Evolutionary conservation across 2,329 filamentous ascomycete genomes (phyloP), one percentile per base, ranked within the genome.

Genomic region (Coleophoma cylindrospora): DNA sequence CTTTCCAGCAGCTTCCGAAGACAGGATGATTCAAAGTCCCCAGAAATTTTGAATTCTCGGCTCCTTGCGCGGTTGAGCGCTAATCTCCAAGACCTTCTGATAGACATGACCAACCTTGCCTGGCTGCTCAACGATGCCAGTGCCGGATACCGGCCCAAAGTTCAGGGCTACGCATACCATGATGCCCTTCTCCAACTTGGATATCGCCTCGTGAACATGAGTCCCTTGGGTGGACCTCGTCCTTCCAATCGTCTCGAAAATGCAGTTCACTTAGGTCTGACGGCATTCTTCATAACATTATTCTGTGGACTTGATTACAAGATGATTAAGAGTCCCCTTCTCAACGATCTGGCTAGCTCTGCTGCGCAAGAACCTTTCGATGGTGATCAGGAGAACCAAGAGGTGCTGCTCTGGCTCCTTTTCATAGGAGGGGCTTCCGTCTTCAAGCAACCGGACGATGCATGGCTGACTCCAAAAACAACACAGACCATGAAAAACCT

Each of bases 271-370:
- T 46, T 65, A 4, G 64, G 60, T 10, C 55, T 67, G 3, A 41
- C 54, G 3, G 58, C 60, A 13, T 62, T 65, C 34, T 49, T 67
- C 41, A 54, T 50, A 9, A 58, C 59, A 10, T 64, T 65, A n/a
- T 27, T 51, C 40, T 27, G 22, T 10, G 47, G 49, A 15, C 36
- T 50, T 38, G 43, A 40, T 37, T n/a, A 45, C 10, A 51, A 38
- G 41, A 21, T 45, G 9, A 4, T 36, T 9, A 32, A 56, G 14
- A 36, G 54, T n/a, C 43, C 48, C 11, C 44, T 60, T 10, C 50
- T 63, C 10, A 47, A 34, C 17, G 17, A 34, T 9, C 32, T 40
- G 21, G 43, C 54, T 34, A 40, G 45, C 15, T 46, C 46, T 1
- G 52, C 50, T 32, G 27, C 22, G 2, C 13, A 40, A 34, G 33